Conservation (phyloP, 371 early-diverging fungal species). For the Conidiobolus coronatus region DNA sequence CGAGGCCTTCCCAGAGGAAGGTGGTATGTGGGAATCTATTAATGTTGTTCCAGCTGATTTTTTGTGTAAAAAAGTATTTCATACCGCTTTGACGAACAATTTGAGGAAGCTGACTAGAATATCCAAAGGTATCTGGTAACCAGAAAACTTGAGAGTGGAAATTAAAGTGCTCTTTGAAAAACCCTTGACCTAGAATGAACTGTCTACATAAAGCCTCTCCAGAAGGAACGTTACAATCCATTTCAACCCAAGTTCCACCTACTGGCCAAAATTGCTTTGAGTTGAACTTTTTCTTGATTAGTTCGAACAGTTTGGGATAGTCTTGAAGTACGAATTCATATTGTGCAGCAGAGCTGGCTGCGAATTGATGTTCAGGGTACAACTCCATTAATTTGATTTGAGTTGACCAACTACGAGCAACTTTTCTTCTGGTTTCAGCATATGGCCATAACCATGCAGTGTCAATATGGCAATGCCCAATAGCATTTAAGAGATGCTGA, state of each 20-base stretch:
- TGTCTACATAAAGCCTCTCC: slow-evolving; percentile 88
- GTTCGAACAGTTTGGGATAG: slow-evolving; percentile 64
- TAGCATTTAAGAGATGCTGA: slow-evolving; percentile 39
- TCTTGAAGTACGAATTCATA: slow-evolving; percentile 71
- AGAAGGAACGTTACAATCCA: slow-evolving; percentile 91
- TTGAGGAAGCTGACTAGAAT: slow-evolving; percentile 66
- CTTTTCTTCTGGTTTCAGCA: slow-evolving; percentile 88
- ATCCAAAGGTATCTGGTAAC: slow-evolving; percentile 86
- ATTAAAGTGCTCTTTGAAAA: slow-evolving; percentile 66
- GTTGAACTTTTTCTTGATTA: slow-evolving; percentile 39
- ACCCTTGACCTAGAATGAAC: slow-evolving; percentile 78
- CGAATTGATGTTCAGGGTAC: slow-evolving; percentile 74
- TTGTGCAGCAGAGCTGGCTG: slow-evolving; percentile 87
- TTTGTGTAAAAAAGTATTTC: slow-evolving; percentile 93
- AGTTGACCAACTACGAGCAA: slow-evolving; percentile 77
- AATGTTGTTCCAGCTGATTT: slow-evolving; percentile 94
- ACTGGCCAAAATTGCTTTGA: slow-evolving; percentile 77
- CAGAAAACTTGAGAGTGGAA: slow-evolving; percentile 63
- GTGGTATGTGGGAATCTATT: slow-evolving; percentile 93
- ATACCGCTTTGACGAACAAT: slow-evolving; percentile 56
- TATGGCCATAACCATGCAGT: slow-evolving; percentile 57
- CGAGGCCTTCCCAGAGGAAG: slow-evolving; percentile 48
- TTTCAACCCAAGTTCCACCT: slow-evolving; percentile 94
- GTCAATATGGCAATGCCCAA: slow-evolving; percentile 76
- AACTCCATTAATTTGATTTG: slow-evolving; percentile 63